Conservation (phyloP, 371 early-diverging fungal genomes). For the Mortierella sp. region DNA sequence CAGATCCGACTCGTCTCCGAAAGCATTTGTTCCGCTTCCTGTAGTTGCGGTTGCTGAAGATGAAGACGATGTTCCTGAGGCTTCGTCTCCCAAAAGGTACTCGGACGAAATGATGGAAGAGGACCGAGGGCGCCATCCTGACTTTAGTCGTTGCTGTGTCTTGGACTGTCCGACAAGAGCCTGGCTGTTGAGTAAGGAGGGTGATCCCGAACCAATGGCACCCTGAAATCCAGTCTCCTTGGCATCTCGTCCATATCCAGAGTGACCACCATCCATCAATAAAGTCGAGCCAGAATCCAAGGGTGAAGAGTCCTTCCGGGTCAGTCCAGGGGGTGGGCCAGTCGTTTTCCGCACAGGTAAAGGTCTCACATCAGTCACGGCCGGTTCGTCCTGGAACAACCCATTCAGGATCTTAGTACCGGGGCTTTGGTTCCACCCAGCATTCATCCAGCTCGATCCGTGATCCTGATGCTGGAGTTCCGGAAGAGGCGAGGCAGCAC, state of each 20-base stretch:
- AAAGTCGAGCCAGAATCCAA: neutral
- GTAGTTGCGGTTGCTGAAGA: neutral
- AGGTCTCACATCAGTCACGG: slow-evolving; percentile 7
- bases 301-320: slow-evolving; percentile 1
- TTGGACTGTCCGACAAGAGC: neutral
- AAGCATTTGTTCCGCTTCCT: neutral
- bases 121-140: slow-evolving; percentile 30
- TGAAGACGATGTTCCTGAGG: neutral
- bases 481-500: neutral
- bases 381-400: slow-evolving; percentile 39
- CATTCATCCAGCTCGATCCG: slow-evolving; percentile 38
- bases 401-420: slow-evolving; percentile 37
- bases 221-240: slow-evolving; percentile 18
- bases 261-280: neutral
- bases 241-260: slow-evolving; percentile 22
- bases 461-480: slow-evolving; percentile 26
- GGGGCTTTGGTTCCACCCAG: slow-evolving; percentile 37
- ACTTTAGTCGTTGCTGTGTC: slow-evolving; percentile 18
- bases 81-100: slow-evolving; percentile 13
- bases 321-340: slow-evolving; percentile 34
- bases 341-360: slow-evolving; percentile 28
- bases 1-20: neutral
- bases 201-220: slow-evolving; percentile 8
- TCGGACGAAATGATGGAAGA: slow-evolving; percentile 23
- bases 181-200: slow-evolving; percentile 13